These are phyloP conservation scores for Tausonia pullulans DNA, from an alignment of 1,284 basidiomycete species.

Conservation along the genomic window DNA sequence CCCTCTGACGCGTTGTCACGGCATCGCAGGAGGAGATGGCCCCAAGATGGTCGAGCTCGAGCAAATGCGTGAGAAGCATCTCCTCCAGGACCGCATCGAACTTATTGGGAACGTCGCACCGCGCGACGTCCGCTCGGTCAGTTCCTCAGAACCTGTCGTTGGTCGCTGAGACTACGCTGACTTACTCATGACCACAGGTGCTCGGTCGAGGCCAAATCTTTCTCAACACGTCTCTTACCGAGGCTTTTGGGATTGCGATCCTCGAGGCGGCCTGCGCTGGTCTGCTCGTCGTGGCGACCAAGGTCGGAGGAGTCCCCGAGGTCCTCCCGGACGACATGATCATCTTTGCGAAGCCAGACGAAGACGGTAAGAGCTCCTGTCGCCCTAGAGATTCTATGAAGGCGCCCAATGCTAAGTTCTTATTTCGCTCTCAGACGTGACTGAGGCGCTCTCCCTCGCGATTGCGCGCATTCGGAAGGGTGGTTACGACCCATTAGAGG, in stretches of 20 bases:
- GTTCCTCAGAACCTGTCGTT: conserved; percentile 24
- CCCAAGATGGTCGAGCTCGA: conserved; percentile 90
- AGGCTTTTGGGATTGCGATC: conserved; percentile 92
- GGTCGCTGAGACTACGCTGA: neutral
- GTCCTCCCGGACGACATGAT: conserved; percentile 89
- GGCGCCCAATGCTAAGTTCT: too few relatives aligned
- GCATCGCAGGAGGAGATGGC: conserved; percentile 65
- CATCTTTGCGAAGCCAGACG: conserved; percentile 82
- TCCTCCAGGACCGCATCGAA: conserved; percentile 80
- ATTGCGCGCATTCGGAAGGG: conserved; percentile 58
- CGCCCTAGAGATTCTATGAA: neutral
- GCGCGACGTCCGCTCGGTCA: conserved; percentile 66
- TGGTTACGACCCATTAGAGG: conserved; percentile 61
- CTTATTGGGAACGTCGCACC: conserved; percentile 73
- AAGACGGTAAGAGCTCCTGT: conserved; percentile 44
- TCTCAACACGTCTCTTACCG: conserved; percentile 90
- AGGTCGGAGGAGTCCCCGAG: conserved; percentile 92
- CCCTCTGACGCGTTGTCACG: neutral
- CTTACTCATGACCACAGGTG: conserved; percentile 43
- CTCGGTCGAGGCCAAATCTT: conserved; percentile 77
- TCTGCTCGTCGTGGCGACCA: conserved; percentile 85
- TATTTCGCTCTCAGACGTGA: conserved; percentile 51
- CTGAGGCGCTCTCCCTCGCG: conserved; percentile 69
- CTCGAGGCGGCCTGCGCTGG: conserved; percentile 93
- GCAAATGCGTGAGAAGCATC: conserved; percentile 86